Percentiles rank a stretch among this genome's conserved stretches.
Conservation (phyloP, 2,329 filamentous ascomycete species). For the Chalaropsis ovoidea region DNA sequence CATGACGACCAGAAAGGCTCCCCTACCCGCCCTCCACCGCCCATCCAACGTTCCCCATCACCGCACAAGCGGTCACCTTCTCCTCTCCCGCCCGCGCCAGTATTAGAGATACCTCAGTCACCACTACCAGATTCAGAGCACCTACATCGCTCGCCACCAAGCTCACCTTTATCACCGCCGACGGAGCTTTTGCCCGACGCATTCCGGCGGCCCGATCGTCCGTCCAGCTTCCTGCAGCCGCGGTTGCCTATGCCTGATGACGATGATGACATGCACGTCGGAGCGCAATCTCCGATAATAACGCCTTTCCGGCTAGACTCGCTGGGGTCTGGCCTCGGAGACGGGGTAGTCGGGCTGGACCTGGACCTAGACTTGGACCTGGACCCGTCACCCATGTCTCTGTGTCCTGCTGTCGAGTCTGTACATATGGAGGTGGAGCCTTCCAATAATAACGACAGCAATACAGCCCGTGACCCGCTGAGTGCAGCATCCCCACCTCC, state of each 20-base stretch:
- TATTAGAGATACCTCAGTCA: background rate
- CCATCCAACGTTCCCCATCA: background rate
- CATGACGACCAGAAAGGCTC: background rate
- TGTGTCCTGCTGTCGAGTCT: background rate
- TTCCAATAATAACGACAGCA: background rate
- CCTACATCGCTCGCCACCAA: background rate
- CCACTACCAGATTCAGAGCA: background rate
- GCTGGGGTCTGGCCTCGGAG: background rate
- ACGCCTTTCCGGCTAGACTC: background rate
- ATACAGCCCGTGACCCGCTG: background rate
- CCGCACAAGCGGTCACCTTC: background rate
- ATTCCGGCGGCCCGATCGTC: slow-evolving; percentile 3
- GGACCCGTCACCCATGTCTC: background rate
- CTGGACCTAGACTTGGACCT: background rate
- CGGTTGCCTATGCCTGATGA: background rate
- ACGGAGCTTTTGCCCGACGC: background rate
- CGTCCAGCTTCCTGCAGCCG: background rate
- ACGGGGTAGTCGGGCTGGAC: background rate
- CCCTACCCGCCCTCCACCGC: background rate
- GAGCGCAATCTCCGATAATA: background rate
- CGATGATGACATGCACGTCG: background rate
- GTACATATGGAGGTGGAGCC: background rate
- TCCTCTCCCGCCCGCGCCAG: background rate
- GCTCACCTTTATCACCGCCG: background rate
- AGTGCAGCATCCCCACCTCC: background rate